A percentile compares a stretch with the other conserved stretches of the same genome.
Evolutionary conservation across 2,329 filamentous ascomycete species (phyloP).

Genomic region (Scedosporium boydii): DNA sequence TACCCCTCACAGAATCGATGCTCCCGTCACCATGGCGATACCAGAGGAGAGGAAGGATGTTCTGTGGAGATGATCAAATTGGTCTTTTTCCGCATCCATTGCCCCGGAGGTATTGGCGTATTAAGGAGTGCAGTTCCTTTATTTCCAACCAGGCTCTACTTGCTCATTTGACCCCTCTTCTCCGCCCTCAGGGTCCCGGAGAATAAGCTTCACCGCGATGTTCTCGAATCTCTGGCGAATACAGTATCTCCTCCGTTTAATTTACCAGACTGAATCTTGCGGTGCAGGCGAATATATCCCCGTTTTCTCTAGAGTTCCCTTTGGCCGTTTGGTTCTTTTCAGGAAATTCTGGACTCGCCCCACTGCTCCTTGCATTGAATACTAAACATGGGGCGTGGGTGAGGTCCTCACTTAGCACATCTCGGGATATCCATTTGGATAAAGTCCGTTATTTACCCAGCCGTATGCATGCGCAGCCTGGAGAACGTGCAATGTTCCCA

Average conservation of each 20-base stretch:
- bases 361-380: slow-evolving; percentile 4
- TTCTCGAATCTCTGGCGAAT: background rate
- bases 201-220: background rate
- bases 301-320: background rate
- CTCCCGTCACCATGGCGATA: too few species aligned
- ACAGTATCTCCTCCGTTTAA: background rate
- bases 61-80: background rate
- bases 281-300: background rate
- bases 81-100: background rate
- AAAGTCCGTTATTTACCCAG: background rate
- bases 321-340: background rate
- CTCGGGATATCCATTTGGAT: background rate
- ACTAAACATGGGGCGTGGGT: background rate
- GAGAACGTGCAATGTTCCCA: background rate
- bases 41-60: background rate
- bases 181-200: background rate
- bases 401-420: background rate
- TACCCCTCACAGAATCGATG: background rate
- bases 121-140: background rate
- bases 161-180: background rate
- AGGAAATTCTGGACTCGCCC: background rate
- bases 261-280: background rate
- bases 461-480: background rate
- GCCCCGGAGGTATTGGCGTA: background rate
- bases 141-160: background rate